These are phyloP conservation scores for Dictyostelium discoideum DNA, from an alignment of 78 protist genomes.

Conservation along the genomic window dicty_2.7 NC_007090.3:2133001-2133500, in stretches of 20 bases:
- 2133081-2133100: slow-evolving; percentile 1
- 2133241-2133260: too few species aligned
- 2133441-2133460: slow-evolving; percentile 6
- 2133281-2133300: neutral
- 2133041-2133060: neutral
- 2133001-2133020: slow-evolving; percentile 20
- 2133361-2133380: neutral
- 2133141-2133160: neutral
- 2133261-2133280: neutral
- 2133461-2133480: neutral
- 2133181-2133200: neutral
- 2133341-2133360: neutral
- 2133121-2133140: neutral
- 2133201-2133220: slow-evolving; percentile 8
- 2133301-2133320: neutral
- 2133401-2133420: neutral
- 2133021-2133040: neutral
- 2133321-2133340: too few species aligned
- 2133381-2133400: neutral
- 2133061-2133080: slow-evolving; percentile 10
- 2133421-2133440: slow-evolving; percentile 37
- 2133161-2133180: neutral
- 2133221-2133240: neutral
- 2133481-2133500: neutral
- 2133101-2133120: slow-evolving; percentile 6